phyloP scores from a whole-genome alignment of 441 rosid genomes.

The Aleurites moluccanus region DNA sequence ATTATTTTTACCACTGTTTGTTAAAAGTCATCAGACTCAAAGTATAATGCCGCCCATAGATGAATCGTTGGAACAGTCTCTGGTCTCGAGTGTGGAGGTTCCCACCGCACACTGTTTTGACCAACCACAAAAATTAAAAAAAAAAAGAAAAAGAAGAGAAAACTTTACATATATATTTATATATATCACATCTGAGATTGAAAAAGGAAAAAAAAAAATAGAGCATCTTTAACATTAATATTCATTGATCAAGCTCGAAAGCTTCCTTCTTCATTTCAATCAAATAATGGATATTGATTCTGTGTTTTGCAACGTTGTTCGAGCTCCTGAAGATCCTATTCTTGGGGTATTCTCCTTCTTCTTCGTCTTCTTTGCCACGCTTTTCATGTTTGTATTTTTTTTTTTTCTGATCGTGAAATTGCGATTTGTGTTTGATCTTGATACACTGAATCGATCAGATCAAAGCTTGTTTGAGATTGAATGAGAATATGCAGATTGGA shows the following conservation, averaged over 20 bases:
- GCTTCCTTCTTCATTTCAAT: background rate
- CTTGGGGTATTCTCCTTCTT: conserved; percentile 56
- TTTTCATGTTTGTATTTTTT: background rate
- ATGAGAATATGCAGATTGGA: background rate
- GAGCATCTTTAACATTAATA: background rate
- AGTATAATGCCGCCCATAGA: conserved; percentile 6
- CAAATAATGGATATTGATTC: conserved; percentile 17
- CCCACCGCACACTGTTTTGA: background rate
- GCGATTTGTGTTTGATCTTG: background rate
- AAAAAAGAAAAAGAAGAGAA: no score
- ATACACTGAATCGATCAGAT: background rate
- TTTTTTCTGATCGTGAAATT: background rate
- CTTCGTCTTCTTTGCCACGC: background rate
- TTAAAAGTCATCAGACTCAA: no score
- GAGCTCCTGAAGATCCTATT: conserved; percentile 95
- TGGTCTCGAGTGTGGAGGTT: background rate
- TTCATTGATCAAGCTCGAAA: background rate
- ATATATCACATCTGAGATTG: no score
- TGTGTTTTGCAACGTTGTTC: conserved; percentile 64
- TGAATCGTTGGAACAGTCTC: background rate
- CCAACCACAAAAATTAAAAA: background rate
- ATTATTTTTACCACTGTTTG: no score
- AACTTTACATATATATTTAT: no score
- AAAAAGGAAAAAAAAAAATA: background rate
- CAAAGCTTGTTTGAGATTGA: background rate